A percentile compares a stretch with the other conserved stretches of the same genome.
phyloP scores from a whole-genome alignment of 2,329 filamentous ascomycete species.

The Fusarium neocosmosporiellum region DNA sequence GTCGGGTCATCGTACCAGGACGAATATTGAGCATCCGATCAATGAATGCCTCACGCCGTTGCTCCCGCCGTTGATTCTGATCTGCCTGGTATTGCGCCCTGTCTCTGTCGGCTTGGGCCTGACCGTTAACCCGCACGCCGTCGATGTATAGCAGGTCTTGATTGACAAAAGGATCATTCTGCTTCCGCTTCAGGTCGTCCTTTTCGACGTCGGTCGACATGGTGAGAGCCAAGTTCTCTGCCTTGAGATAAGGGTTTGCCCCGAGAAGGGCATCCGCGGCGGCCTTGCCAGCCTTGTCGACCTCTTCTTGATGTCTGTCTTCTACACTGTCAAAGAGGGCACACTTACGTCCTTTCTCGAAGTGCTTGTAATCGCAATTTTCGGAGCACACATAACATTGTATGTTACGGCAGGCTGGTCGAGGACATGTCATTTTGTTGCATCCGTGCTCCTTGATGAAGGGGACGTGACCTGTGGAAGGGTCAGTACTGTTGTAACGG shows the following conservation, averaged over 20 bases:
- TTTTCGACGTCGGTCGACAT: conserved; percentile 65
- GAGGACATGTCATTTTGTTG: conserved; percentile 83
- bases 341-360: conserved; percentile 68
- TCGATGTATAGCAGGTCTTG: background rate
- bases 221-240: conserved; percentile 67
- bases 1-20: too few species aligned
- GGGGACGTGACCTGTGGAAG: conserved; percentile 65
- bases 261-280: conserved; percentile 65
- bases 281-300: conserved; percentile 68
- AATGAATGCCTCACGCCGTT: too few species aligned
- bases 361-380: conserved; percentile 76
- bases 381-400: conserved; percentile 80
- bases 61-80: too few species aligned
- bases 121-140: background rate
- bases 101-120: background rate
- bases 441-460: conserved; percentile 85
- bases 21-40: too few species aligned
- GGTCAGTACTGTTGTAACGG: conserved; percentile 12
- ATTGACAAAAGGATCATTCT: too few species aligned
- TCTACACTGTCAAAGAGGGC: conserved; percentile 74
- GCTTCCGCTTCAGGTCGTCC: conserved; percentile 48
- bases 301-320: conserved; percentile 71
- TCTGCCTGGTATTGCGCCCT: background rate
- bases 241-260: conserved; percentile 70
- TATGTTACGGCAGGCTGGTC: conserved; percentile 60